phyloP scores from a whole-genome alignment of 495 filamentous ascomycete genomes.

The Pyrenula aspistea region DNA sequence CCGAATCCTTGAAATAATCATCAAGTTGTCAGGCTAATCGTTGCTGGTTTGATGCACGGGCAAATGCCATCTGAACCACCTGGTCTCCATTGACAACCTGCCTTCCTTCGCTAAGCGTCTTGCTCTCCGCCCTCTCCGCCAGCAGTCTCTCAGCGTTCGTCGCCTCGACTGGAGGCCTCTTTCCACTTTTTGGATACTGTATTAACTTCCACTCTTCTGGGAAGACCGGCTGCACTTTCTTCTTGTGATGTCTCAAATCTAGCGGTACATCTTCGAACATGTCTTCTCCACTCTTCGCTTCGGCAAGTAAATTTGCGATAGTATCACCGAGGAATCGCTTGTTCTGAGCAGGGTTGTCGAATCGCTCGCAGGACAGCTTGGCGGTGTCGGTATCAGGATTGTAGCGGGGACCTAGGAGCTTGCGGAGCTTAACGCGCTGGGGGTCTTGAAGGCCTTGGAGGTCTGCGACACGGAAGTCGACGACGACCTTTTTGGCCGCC shows the following conservation, averaged over 20 bases:
- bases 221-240: constrained; percentile 55
- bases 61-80: no score
- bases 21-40: no score
- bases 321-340: constrained; percentile 82
- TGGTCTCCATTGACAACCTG: constrained; percentile 26
- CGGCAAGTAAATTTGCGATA: constrained; percentile 57
- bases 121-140: constrained; percentile 5
- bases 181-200: constrained; percentile 38
- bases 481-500: constrained; percentile 81
- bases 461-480: constrained; percentile 70
- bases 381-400: constrained; percentile 77
- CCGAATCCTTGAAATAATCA: no score
- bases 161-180: constrained; percentile 43
- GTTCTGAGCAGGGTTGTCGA: constrained; percentile 81
- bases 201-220: constrained; percentile 75
- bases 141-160: constrained; percentile 32
- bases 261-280: constrained; percentile 82
- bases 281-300: constrained; percentile 68
- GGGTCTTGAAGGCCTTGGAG: constrained; percentile 47
- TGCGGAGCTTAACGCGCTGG: constrained; percentile 73
- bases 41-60: no score
- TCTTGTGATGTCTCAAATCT: constrained; percentile 76
- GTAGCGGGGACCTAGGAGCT: constrained; percentile 78
- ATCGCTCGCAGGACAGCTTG: constrained; percentile 86
- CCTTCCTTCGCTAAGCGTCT: constrained; percentile 6